Percentiles rank a stretch among this genome's conserved stretches.
Evolutionary conservation across 2,329 filamentous ascomycete genomes (phyloP).

Genomic region (Paecilomyces sp.): DNA sequence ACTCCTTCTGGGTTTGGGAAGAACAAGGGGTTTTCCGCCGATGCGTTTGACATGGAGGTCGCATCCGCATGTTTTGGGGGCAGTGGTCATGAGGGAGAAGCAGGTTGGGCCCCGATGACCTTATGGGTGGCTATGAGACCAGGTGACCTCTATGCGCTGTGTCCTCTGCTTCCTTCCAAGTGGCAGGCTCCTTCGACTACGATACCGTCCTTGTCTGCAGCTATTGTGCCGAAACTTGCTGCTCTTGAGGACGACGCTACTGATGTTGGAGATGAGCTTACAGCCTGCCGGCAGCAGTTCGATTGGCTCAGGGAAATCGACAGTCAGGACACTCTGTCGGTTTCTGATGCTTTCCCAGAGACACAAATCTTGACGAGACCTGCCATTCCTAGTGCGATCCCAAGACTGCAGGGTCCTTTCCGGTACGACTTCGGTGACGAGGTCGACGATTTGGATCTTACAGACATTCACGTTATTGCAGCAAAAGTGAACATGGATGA

Average conservation of each 20-base stretch:
- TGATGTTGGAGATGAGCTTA: constrained; percentile 39
- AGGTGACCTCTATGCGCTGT: constrained; percentile 88
- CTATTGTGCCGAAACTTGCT: constrained; percentile 65
- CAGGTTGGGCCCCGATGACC: constrained; percentile 87
- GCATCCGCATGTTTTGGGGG: constrained; percentile 87
- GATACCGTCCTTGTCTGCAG: constrained; percentile 74
- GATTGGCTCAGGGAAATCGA: constrained; percentile 54
- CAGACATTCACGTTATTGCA: constrained; percentile 53
- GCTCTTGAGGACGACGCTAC: constrained; percentile 34
- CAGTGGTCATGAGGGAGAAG: constrained; percentile 48
- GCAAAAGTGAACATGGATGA: constrained; percentile 46
- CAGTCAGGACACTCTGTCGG: constrained; percentile 43
- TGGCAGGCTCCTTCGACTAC: constrained; percentile 74
- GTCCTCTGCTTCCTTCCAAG: constrained; percentile 76
- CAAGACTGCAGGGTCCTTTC: constrained; percentile 58
- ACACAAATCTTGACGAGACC: constrained; percentile 53
- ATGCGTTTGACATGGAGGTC: constrained; percentile 88
- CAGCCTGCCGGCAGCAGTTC: constrained; percentile 47
- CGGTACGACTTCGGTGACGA: constrained; percentile 43
- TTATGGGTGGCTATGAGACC: constrained; percentile 94
- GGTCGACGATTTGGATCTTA: constrained; percentile 49
- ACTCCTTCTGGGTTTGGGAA: constrained; percentile 65
- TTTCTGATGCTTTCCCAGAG: constrained; percentile 29
- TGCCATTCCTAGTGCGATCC: constrained; percentile 46
- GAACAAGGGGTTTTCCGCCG: constrained; percentile 78